Evolutionary conservation across 1,284 basidiomycete genomes (phyloP).

Genomic region (Vanrija humicola): DNA sequence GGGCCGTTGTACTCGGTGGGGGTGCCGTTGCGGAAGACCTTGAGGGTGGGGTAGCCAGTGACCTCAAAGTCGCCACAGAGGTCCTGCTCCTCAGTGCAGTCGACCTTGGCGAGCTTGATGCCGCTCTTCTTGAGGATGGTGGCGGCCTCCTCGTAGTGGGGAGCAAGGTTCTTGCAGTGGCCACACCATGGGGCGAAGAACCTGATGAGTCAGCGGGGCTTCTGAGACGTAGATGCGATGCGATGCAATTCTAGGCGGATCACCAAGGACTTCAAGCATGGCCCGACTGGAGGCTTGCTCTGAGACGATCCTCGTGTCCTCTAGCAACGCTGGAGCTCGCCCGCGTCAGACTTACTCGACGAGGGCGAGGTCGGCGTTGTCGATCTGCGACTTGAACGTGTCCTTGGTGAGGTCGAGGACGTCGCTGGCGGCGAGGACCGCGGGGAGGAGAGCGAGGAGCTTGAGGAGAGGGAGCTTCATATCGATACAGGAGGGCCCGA

Average conservation of each 20-base stretch:
- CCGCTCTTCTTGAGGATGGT: conserved; percentile 81
- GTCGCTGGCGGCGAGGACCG: conserved; percentile 53
- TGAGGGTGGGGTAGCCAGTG: conserved; percentile 62
- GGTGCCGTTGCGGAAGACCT: conserved; percentile 86
- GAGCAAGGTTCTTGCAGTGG: conserved; percentile 61
- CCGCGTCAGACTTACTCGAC: conserved; percentile 64
- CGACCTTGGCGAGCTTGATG: conserved; percentile 93
- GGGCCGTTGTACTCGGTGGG: conserved; percentile 77
- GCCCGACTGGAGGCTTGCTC: not conserved
- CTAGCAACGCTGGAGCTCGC: not conserved
- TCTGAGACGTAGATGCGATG: not conserved
- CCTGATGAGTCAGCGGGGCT: conserved; percentile 11
- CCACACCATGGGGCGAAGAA: conserved; percentile 51
- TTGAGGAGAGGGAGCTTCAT: conserved; percentile 25
- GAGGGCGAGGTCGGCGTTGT: conserved; percentile 71
- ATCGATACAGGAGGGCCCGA: conserved; percentile 4
- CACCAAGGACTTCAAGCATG: not conserved
- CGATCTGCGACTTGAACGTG: conserved; percentile 68
- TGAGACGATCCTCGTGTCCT: not conserved
- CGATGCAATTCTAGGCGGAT: not conserved
- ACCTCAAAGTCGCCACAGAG: conserved; percentile 81
- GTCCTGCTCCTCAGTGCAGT: conserved; percentile 85
- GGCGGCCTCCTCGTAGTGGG: conserved; percentile 94
- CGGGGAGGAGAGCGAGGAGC: conserved; percentile 24
- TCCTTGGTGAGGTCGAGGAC: conserved; percentile 69